Percentiles rank a stretch among this genome's conserved stretches.
Evolutionary conservation across 164 flowering plant species (phyloP).

Genomic region (Vitis vinifera): ASM3070453v1 NC_081805.1:22883501-22884000

Average conservation of each 20-base stretch:
- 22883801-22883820: not conserved
- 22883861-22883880: not conserved
- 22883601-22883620: not conserved
- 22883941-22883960: too few relatives aligned
- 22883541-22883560: too few relatives aligned
- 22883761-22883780: not conserved
- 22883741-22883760: not conserved
- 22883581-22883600: too few relatives aligned
- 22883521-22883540: too few relatives aligned
- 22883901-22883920: not conserved
- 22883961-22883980: too few relatives aligned
- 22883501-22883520: too few relatives aligned
- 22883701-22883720: slow-evolving; percentile 91
- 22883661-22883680: slow-evolving; percentile 92
- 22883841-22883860: not conserved
- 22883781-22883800: not conserved
- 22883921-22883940: too few relatives aligned
- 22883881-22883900: too few relatives aligned
- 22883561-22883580: too few relatives aligned
- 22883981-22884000: too few relatives aligned
- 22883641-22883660: slow-evolving; percentile 81
- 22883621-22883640: slow-evolving; percentile 70
- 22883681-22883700: slow-evolving; percentile 85
- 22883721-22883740: slow-evolving; percentile 10
- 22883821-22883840: not conserved